Base-by-base conservation (phyloP, 306 rosid genomes). In the Oxytropis ochrocephala region DNA sequence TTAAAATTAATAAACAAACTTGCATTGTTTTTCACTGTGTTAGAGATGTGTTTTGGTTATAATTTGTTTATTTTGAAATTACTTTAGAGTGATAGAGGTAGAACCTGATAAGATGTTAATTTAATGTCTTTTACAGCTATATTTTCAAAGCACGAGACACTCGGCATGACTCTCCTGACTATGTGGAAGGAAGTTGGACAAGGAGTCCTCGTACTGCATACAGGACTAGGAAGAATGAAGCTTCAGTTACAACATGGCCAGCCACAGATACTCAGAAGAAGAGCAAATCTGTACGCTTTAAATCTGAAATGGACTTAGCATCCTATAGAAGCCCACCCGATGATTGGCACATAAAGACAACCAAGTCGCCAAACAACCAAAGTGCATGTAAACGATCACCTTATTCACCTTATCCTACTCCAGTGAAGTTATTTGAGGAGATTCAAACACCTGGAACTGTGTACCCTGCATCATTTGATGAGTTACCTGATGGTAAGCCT, bases 391-490 rank as follows among this genome's bases (percentile, higher is more conserved):
- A 75, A 81, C 64, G 29, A 74, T 87, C 84, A 50, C 92, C 90
- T 44, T 80, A 80, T 82, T 87, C 84, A 50, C 92, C 90, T 44
- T 80, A 80, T 82, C 91, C 96, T 56, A 95, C 97, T 38, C 99
- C 97, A 2, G 64, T 75, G 80, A 88, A 86, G 80, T 84, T 91
- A 43, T 87, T 86, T 70, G 95, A 85, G 0, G 95, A 87, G 75
- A 86, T 95, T 92, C 96, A 91, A 84, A 94, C 97, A 27, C 97
- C 97, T 18, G 99, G 99, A 80, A 94, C 97, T 12, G 89, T 83
- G 67, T 91, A 79, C 52, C 97, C 97, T 7, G 67, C 89, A 72
- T 75, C 89, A 75, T 19, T 74, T 49, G 88, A 85, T 71, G 65
- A 78, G 56, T 70, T 77, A 71, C 83, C 79, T 41, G 76, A 69